A percentile compares a stretch with the other conserved stretches of the same genome.
Conservation (phyloP, 257 asterid species). For the Solanum verrucosum region DNA sequence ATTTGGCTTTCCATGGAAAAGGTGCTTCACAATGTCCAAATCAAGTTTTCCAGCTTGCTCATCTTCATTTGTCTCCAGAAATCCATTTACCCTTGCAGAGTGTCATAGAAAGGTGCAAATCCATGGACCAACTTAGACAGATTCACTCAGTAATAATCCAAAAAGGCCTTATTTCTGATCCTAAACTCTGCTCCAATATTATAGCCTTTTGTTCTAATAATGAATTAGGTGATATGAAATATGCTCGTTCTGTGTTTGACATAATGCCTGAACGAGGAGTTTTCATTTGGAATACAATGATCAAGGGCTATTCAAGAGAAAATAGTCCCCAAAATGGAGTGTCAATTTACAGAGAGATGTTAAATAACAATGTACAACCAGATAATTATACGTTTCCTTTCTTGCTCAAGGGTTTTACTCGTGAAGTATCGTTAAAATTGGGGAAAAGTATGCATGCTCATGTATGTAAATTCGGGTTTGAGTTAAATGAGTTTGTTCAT, state of each 20-base stretch:
- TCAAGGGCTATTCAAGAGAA: conserved; percentile 13
- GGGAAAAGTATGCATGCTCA: conserved; percentile 16
- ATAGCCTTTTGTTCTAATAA: not conserved
- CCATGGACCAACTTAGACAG: conserved; percentile 9
- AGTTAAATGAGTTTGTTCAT: conserved; percentile 12
- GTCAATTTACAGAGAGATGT: conserved; percentile 13
- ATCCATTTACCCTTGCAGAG: not conserved
- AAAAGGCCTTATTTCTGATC: not conserved
- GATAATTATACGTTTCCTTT: conserved; percentile 23
- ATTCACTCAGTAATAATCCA: conserved; percentile 7
- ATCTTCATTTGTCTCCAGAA: not conserved
- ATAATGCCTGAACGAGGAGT: conserved; percentile 17
- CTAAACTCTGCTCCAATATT: conserved; percentile 3
- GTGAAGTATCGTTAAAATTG: not conserved
- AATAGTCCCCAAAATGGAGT: conserved; percentile 3
- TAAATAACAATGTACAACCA: conserved; percentile 7
- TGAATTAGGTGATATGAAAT: conserved; percentile 5
- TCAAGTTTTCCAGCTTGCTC: not conserved
- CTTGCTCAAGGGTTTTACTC: conserved; percentile 20
- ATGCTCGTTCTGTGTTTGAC: conserved; percentile 19
- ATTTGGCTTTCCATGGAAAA: not conserved
- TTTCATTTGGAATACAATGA: conserved; percentile 22
- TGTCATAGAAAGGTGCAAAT: conserved; percentile 4
- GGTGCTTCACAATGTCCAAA: not conserved
- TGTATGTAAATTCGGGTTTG: conserved; percentile 22